Conservation (phyloP, 495 filamentous ascomycete species). For the Lasiosphaeria ovina region DNA sequence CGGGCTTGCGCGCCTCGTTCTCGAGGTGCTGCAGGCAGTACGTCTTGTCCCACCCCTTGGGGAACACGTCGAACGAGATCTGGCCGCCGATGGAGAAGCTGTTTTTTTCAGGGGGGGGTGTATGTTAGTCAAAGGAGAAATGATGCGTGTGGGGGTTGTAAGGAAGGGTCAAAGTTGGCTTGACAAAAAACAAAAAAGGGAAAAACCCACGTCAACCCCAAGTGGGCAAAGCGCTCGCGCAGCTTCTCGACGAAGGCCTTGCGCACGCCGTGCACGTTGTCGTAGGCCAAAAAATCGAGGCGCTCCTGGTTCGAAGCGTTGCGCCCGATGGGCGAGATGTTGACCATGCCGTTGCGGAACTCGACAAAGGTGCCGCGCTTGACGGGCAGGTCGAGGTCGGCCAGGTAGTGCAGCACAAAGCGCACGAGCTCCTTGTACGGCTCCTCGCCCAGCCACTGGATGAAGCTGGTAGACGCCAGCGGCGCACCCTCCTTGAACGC, state of each 20-base stretch:
- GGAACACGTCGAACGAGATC: slow-evolving; percentile 98
- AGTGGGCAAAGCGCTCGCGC: slow-evolving; percentile 75
- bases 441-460: slow-evolving; percentile 87
- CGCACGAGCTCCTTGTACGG: slow-evolving; percentile 85
- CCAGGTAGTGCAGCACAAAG: slow-evolving; percentile 85
- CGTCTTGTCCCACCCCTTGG: slow-evolving; percentile 97
- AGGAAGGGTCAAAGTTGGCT: background rate
- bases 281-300: slow-evolving; percentile 73
- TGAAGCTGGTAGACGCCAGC: slow-evolving; percentile 77
- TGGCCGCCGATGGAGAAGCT: slow-evolving; percentile 90
- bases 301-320: slow-evolving; percentile 82
- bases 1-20: slow-evolving; percentile 66
- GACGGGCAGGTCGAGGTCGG: slow-evolving; percentile 80
- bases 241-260: slow-evolving; percentile 68
- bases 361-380: slow-evolving; percentile 97
- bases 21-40: slow-evolving; percentile 89
- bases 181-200: slow-evolving; percentile 9
- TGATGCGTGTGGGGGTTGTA: background rate
- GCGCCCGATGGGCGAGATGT: slow-evolving; percentile 86
- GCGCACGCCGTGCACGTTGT: slow-evolving; percentile 71
- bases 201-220: slow-evolving; percentile 74
- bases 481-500: slow-evolving; percentile 77
- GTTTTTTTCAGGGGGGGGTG: background rate
- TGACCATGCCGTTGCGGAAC: slow-evolving; percentile 97
- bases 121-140: too few relatives aligned